Base-by-base conservation (phyloP, 1,139 yeast genomes). In the Hanseniaspora gamundiae region DNA sequence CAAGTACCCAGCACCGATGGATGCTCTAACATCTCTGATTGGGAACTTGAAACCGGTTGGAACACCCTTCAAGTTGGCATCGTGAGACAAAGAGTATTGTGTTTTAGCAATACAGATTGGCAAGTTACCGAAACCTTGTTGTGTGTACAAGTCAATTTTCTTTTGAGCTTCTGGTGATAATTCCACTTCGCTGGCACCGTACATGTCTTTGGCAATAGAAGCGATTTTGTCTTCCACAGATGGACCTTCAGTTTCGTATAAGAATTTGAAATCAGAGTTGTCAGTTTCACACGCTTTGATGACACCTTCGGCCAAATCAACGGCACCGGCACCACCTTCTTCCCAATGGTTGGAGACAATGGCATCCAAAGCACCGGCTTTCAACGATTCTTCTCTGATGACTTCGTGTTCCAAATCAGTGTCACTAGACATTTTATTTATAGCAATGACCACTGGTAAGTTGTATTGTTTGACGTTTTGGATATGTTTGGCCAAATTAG, bases 91-190 rank as follows among this genome's bases (percentile, higher is more conserved):
- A 16, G 96, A 87, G 69, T 91, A 91, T 67, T 91, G 98, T 2
- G 98, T 91, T 73, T 91, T 91, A 54, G 98, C 98, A 60, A 91
- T 82, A 71, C 98, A 91, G 56, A 91, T 80, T 49, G 98, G 98
- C 60, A 91, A 71, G 62, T 87, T 73, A 50, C 86, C 91, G 61
- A 85, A 91, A 7, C 97, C 97, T 70, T 88, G 96, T 48, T 73
- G 68, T 43, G 93, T 82, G 70, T 87, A 88, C 45, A 80, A 71
- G 49, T 80, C 91, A 52, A 91, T 78, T 68, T 88, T 86, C 67
- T 76, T 70, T 57, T 78, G 78, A 39, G 98, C 97, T 58, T 80
- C 80, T 42, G 87, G 93, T 49, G 78, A 74, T 54, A 87, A 78
- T 66, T 87, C 95, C 49, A 91, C 86, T 51, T 79, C 84, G 21